Evolutionary conservation across 164 flowering plant genomes (phyloP).

Genomic region (Paratinospora sagittata): DNA sequence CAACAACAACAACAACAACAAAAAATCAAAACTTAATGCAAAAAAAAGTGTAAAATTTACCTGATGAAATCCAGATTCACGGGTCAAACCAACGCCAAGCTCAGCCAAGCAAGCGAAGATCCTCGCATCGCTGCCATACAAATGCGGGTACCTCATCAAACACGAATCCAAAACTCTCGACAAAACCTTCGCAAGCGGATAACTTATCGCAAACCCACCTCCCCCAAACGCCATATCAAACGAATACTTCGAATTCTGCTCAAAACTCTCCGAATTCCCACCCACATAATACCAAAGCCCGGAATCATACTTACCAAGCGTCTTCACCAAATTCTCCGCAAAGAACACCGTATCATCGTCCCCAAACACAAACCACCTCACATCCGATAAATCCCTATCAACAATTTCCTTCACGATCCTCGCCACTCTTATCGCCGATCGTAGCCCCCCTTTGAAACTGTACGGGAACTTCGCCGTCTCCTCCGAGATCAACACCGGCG

Average conservation of each 20-base stretch:
- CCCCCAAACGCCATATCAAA: conserved; percentile 88
- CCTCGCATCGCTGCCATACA: conserved; percentile 80
- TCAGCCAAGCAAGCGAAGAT: conserved; percentile 67
- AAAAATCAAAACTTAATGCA: background rate
- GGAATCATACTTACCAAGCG: conserved; percentile 61
- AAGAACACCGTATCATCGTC: conserved; percentile 83
- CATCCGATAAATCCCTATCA: conserved; percentile 22
- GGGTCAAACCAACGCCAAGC: conserved; percentile 67
- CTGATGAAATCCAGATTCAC: conserved; percentile 87
- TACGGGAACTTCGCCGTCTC: conserved; percentile 50
- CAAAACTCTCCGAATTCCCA: conserved; percentile 52
- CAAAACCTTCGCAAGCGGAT: conserved; percentile 48
- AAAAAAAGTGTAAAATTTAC: no score
- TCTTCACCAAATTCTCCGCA: conserved; percentile 48
- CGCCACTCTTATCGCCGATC: conserved; percentile 63
- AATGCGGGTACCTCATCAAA: conserved; percentile 51
- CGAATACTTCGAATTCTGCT: conserved; percentile 47
- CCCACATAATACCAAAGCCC: conserved; percentile 56
- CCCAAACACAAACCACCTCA: conserved; percentile 72
- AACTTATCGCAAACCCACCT: conserved; percentile 74
- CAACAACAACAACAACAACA: no score
- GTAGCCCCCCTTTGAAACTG: conserved; percentile 43
- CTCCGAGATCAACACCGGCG: conserved; percentile 24
- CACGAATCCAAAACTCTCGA: conserved; percentile 69
- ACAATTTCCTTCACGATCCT: conserved; percentile 50